These are phyloP conservation scores for Plantago elongata DNA, from an alignment of 257 asterid genomes.

Conservation along the genomic window DNA sequence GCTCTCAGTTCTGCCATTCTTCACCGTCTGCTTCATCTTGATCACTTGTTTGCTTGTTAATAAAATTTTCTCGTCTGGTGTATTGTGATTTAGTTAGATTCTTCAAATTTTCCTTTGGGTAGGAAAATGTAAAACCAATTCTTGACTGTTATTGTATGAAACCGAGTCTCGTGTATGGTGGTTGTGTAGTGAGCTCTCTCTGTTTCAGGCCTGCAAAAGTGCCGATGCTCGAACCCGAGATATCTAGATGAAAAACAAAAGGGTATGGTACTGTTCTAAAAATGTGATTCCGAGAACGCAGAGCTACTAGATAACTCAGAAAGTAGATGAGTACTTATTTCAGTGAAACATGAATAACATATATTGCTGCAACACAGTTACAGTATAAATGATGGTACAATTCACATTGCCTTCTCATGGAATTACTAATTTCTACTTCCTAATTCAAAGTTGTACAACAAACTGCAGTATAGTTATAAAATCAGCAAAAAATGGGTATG, in stretches of 20 bases:
- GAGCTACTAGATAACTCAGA: too few species aligned
- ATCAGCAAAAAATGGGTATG: slow-evolving; percentile 1
- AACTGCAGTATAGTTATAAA: neutral
- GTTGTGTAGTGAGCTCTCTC: too few species aligned
- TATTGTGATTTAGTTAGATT: slow-evolving; percentile 1
- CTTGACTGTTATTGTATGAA: too few species aligned
- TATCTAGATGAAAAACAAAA: too few species aligned
- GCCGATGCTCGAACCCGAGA: too few species aligned
- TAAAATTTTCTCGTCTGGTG: neutral
- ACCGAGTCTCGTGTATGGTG: too few species aligned
- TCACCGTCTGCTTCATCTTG: slow-evolving; percentile 4
- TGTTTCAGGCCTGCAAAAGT: too few species aligned
- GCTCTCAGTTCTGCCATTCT: slow-evolving; percentile 42
- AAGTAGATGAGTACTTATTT: too few species aligned
- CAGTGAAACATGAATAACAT: neutral
- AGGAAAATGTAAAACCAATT: neutral
- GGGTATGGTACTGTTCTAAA: too few species aligned
- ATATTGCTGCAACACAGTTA: neutral
- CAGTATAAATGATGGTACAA: neutral
- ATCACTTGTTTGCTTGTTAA: neutral
- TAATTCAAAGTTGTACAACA: slow-evolving; percentile 1
- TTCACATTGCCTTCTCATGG: neutral
- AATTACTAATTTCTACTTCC: neutral
- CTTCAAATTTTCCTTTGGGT: neutral
- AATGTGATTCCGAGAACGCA: too few species aligned